Evolutionary conservation across 805 yeast species (phyloP).

Genomic region (Wickerhamiella domercqiae): DNA sequence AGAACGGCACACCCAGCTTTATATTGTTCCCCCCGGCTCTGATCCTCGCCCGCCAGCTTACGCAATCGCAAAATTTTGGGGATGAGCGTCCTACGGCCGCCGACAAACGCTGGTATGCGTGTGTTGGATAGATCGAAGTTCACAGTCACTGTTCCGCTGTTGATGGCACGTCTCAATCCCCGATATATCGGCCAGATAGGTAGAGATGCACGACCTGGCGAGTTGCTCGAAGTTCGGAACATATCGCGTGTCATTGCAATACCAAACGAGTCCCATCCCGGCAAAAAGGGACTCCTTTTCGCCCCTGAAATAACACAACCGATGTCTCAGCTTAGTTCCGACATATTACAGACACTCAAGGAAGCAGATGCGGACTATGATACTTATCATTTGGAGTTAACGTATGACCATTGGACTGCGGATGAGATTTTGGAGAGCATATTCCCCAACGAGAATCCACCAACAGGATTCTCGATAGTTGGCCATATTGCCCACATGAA

Average conservation of each 20-base stretch:
- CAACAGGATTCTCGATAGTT: conserved; percentile 80
- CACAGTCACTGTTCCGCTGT: conserved; percentile 37
- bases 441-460: conserved; percentile 65
- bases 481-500: conserved; percentile 95
- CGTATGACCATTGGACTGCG: conserved; percentile 71
- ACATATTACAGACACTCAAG: conserved; percentile 32
- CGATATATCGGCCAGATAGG: conserved; percentile 42
- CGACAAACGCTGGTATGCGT: conserved; percentile 49
- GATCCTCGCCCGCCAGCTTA: no score
- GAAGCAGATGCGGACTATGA: conserved; percentile 33
- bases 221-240: conserved; percentile 55
- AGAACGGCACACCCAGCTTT: no score
- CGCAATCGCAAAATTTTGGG: no score
- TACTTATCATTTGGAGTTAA: conserved; percentile 42
- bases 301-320: conserved; percentile 29
- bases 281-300: conserved; percentile 42
- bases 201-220: conserved; percentile 36
- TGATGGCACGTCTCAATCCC: conserved; percentile 60
- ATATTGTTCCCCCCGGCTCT: no score
- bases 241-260: conserved; percentile 50
- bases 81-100: conserved; percentile 33
- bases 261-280: conserved; percentile 12
- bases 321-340: conserved; percentile 27
- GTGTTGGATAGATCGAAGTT: conserved; percentile 55
- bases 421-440: conserved; percentile 73